These are phyloP conservation scores for Blyttiomyces sp. DNA, from an alignment of 371 early-diverging fungal species.

Conservation along the genomic window DNA sequence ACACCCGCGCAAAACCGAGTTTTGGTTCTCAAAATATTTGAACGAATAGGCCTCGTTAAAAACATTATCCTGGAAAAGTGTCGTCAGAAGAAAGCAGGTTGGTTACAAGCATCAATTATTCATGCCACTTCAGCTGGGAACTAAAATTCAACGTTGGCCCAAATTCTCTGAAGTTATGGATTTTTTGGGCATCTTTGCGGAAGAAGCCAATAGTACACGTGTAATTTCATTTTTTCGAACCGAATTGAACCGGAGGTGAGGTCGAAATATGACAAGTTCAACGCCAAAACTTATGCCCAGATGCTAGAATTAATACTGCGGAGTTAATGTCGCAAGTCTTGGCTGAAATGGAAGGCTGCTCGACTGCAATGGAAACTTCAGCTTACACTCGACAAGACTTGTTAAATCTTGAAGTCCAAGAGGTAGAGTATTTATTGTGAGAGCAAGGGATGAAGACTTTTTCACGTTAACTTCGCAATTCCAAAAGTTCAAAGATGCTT, in stretches of 20 bases:
- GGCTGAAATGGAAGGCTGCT: constrained; percentile 24
- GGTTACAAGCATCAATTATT: not conserved
- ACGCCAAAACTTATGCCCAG: not conserved
- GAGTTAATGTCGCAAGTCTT: constrained; percentile 22
- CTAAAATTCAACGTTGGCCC: not conserved
- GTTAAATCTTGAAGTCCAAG: constrained; percentile 32
- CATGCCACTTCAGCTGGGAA: not conserved
- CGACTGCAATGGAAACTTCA: not conserved
- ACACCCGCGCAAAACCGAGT: constrained; percentile 27
- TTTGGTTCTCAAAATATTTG: constrained; percentile 31
- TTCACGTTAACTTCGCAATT: too few relatives aligned
- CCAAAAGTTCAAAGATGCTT: constrained; percentile 34
- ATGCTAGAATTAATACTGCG: constrained; percentile 29
- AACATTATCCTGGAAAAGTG: constrained; percentile 29
- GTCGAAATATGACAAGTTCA: too few relatives aligned
- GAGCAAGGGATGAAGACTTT: too few relatives aligned
- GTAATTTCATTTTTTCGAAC: constrained; percentile 34
- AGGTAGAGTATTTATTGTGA: constrained; percentile 17
- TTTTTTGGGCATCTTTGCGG: constrained; percentile 25
- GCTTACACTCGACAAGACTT: constrained; percentile 17
- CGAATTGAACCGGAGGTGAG: constrained; percentile 33
- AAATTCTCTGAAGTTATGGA: constrained; percentile 36
- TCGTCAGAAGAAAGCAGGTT: constrained; percentile 26
- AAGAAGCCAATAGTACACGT: constrained; percentile 28
- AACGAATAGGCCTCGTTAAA: constrained; percentile 24